A percentile compares a stretch with the other conserved stretches of the same genome.
Evolutionary conservation across 768 basidiomycete genomes (phyloP).

Genomic region (Hygrophorus pudorinus): DNA sequence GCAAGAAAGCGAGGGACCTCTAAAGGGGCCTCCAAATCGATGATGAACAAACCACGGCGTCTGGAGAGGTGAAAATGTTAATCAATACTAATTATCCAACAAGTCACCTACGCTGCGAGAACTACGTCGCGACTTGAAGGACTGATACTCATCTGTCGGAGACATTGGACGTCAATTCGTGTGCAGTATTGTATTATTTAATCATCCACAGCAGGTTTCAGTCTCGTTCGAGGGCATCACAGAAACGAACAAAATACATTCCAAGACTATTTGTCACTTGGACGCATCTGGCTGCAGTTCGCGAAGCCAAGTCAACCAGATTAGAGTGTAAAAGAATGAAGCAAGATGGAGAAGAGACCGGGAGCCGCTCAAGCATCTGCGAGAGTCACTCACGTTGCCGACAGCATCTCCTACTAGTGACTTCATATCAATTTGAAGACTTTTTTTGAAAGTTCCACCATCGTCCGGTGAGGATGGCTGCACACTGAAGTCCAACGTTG

Average conservation of each 20-base stretch:
- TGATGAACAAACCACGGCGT: constrained; percentile 87
- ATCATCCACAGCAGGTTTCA: too few relatives aligned
- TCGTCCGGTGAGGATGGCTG: constrained; percentile 36
- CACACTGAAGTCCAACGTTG: not conserved
- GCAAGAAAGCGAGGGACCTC: constrained; percentile 89
- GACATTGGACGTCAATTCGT: not conserved
- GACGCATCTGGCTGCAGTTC: too few relatives aligned
- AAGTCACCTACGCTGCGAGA: constrained; percentile 63
- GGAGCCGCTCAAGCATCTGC: not conserved
- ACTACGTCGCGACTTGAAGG: constrained; percentile 84
- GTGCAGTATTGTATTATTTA: not conserved
- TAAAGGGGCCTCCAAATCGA: constrained; percentile 83
- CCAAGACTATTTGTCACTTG: too few relatives aligned
- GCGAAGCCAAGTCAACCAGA: too few relatives aligned
- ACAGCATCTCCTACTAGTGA: constrained; percentile 72
- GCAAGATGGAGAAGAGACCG: not conserved
- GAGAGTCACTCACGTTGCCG: constrained; percentile 52
- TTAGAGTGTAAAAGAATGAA: too few relatives aligned
- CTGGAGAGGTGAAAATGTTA: constrained; percentile 19
- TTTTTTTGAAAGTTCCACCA: constrained; percentile 45
- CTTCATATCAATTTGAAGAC: constrained; percentile 72
- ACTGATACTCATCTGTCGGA: constrained; percentile 76
- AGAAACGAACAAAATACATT: not conserved
- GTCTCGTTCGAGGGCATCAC: too few relatives aligned
- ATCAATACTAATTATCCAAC: not conserved